Evolutionary conservation across 2,329 filamentous ascomycete genomes (phyloP), one percentile per base, ranked within the genome.

Genomic region (Didymella lethalis): DNA sequence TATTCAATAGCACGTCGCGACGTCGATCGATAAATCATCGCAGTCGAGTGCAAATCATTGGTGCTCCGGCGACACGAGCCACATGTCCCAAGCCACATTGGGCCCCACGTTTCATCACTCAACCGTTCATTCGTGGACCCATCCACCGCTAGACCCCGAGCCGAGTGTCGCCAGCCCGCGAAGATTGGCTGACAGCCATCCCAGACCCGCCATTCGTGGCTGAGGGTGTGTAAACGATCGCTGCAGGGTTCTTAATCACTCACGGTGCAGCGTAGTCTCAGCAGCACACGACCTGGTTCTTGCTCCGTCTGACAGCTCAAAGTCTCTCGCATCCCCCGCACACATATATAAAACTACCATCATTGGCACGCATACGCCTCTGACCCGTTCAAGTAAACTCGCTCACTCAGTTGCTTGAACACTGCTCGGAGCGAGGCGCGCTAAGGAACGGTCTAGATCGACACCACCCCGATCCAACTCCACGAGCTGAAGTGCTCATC

Each of bases 211-310:
- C 31, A 16, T 23, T 25, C 7, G 56, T 47, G 41, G 46, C 50
- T 51, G 56, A 50, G 56, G 47, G 32, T 51, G 47, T 59, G 41
- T 59, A 54, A 59, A 54, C 50, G 49, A 54, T 54, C 16, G 20
- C 40, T 51, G 5, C 41, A 59, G 41, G 56, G 46, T 20, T 46
- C 16, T 43, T 49, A 59, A 41, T 59, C 50, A 43, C 56, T 54
- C 50, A 50, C 11, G 40, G 26, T 23, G 16, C 32, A 34, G 38
- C 8, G 29, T 45, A 25, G 48, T 49, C 38, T 38, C 36, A 49
- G 43, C 43, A 44, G 28, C 50, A 46, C 25, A 34, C 46, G 41
- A 47, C 51, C 49, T 26, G 8, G 16, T 18, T 16, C 20, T 31
- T 28, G 1, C n/a, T 23, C 38, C 16, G 3, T 48, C 31, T 31